A percentile compares a stretch with the other conserved stretches of the same genome.
Conservation (phyloP, 345 rosid genomes). For the Pugionium cornutum region DNA sequence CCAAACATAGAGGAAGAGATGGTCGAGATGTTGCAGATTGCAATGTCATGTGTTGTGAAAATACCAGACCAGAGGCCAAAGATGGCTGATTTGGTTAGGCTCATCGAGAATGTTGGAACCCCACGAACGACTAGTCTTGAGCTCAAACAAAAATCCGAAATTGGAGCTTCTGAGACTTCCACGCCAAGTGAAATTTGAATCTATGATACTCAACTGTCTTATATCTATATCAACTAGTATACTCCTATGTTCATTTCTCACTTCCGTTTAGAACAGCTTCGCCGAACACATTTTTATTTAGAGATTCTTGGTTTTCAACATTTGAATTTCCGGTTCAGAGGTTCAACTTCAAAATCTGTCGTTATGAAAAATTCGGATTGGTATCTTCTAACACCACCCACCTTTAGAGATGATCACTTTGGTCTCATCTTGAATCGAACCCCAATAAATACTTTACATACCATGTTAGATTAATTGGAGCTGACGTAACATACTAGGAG, state of each 20-base stretch:
- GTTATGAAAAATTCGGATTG: too few species aligned
- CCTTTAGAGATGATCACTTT: too few species aligned
- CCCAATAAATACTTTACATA: too few species aligned
- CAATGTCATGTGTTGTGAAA: constrained; percentile 85
- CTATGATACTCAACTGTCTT: constrained; percentile 12
- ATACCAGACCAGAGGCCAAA: constrained; percentile 85
- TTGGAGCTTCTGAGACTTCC: constrained; percentile 53
- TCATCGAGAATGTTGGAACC: constrained; percentile 64
- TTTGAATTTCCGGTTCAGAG: neutral
- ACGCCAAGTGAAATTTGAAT: constrained; percentile 43
- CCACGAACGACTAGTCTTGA: constrained; percentile 26
- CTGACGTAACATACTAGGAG: too few species aligned
- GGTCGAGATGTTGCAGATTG: constrained; percentile 98
- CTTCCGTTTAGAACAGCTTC: constrained; percentile 32
- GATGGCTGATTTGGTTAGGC: constrained; percentile 72
- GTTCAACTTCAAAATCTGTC: too few species aligned
- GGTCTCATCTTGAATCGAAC: too few species aligned
- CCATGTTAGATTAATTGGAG: too few species aligned
- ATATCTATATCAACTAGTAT: constrained; percentile 16
- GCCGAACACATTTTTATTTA: constrained; percentile 28
- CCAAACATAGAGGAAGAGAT: constrained; percentile 96
- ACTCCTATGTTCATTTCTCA: constrained; percentile 23
- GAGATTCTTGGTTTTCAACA: constrained; percentile 10
- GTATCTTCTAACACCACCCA: too few species aligned
- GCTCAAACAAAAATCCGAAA: constrained; percentile 49